Base-by-base conservation (phyloP, 2,329 filamentous ascomycete genomes). In the Aspergillus sp. region DNA sequence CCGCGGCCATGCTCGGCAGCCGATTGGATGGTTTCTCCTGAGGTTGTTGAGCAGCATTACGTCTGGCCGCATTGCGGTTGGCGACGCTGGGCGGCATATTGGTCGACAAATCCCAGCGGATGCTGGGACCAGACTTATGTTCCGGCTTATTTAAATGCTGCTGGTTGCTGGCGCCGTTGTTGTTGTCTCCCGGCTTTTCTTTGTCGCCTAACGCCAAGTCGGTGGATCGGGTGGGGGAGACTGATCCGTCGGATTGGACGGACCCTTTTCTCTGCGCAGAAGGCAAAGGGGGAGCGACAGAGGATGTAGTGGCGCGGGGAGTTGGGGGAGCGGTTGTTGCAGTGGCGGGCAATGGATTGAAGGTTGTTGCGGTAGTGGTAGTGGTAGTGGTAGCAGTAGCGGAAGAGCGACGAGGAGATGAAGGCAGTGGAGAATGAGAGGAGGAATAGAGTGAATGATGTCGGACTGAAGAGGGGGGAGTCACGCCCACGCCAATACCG, bases 1-100 rank as follows among this genome's bases (percentile, higher is more conserved):
- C 73, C 21, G 77, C 74, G 5, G 80, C 80, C 80, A 84, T 81
- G 30, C 65, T 61, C 17, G 70, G 68, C 13, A 71, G 63, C 69
- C 65, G 49, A 50, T 58, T 65, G 42, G 62, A 70, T 53, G 65
- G 62, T 56, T 70, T 71, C 66, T 76, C 75, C 69, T 78, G 62
- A 36, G 55, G 25, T 74, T 67, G 81, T 27, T 27, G 25, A 27
- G 25, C 25, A 75, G 39, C 79, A 71, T 69, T 78, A 74, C 59
- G 60, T 73, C 81, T 49, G 75, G 78, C 59, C 76, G 71, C 75
- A 80, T 62, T 63, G 36, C 58, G 53, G 32, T 54, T 54, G 51
- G 57, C 41, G 58, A 57, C 60, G 25, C 59, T 64, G 19, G 61
- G 62, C 3, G 63, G 61, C 66, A 66, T 67, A 11, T 62, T 61